Base-by-base conservation (phyloP, 495 filamentous ascomycete genomes). In the Letharia lupina region DNA sequence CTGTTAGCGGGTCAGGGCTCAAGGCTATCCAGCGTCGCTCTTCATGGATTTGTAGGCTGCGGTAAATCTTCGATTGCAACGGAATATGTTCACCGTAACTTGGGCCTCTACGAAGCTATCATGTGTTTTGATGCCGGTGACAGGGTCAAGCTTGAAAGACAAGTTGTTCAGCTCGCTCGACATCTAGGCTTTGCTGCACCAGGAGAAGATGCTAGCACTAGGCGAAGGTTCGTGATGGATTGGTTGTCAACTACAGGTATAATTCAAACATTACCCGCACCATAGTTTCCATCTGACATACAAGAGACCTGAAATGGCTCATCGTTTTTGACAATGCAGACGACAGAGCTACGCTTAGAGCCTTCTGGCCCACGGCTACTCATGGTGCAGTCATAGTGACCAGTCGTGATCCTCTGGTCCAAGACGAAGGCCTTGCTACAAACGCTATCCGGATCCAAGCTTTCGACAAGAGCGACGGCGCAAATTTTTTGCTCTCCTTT, bases 371-470 rank as follows among this genome's bases (percentile, higher is more conserved):
- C 23, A 23, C 31, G 15, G 60, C 60, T 42, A 44, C 60, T 47
- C 60, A 62, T 48, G 60, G 60, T n/a, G 60, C 60, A 18, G 48
- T 62, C 40, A 28, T 62, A n/a, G 60, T 62, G 44, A 62, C 60
- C 18, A 44, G 39, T n/a, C 60, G 60, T 44, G 44, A 62, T 47
- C 39, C 40, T 44, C 16, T 62, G 9, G 60, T 62, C 3, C 40
- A 47, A 28, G 44, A 44, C 28, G 37, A 41, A 37, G 39, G 39
- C 31, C 54, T 57, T 57, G 60, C 42, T 20, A 33, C 60, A 13
- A 31, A 31, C 18, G 42, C 35, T 9, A 48, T 62, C 39, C 15
- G 28, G 15, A 62, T 62, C 60, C 28, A n/a, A 31, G 42, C 31
- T 44, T 62, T 62, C 28, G 40, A 41, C 28, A 15, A 42, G 8